A percentile compares a stretch with the other conserved stretches of the same genome.
Conservation (phyloP, 495 filamentous ascomycete genomes). For the Melanomma pulvis-pyrius region DNA sequence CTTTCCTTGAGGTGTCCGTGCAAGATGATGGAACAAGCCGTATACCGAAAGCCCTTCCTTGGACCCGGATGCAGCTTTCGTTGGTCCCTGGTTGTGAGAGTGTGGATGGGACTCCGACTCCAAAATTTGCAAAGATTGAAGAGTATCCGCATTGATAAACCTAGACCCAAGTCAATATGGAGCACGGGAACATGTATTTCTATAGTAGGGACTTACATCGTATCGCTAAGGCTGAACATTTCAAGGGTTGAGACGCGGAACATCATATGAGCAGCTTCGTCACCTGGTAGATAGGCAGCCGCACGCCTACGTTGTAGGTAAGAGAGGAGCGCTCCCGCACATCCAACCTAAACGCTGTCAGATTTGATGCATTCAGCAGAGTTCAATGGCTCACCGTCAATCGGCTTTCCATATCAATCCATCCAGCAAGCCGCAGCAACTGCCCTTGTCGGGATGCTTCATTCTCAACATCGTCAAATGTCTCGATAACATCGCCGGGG, state of each 20-base stretch:
- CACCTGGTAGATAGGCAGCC: slow-evolving; percentile 59
- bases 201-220: slow-evolving; percentile 60
- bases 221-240: slow-evolving; percentile 75
- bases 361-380: not conserved
- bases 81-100: slow-evolving; percentile 76
- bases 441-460: slow-evolving; percentile 62
- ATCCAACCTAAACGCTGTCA: slow-evolving; percentile 56
- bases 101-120: slow-evolving; percentile 84
- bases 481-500: slow-evolving; percentile 59
- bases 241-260: slow-evolving; percentile 68
- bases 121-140: slow-evolving; percentile 83
- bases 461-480: slow-evolving; percentile 54
- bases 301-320: slow-evolving; percentile 75
- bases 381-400: slow-evolving; percentile 53
- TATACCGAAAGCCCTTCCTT: slow-evolving; percentile 92
- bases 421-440: slow-evolving; percentile 70
- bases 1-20: slow-evolving; percentile 82
- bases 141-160: slow-evolving; percentile 79
- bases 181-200: not conserved
- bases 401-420: slow-evolving; percentile 77
- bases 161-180: slow-evolving; percentile 41
- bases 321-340: slow-evolving; percentile 79
- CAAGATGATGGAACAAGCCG: slow-evolving; percentile 76
- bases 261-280: slow-evolving; percentile 50
- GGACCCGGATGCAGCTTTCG: slow-evolving; percentile 64